A percentile compares a stretch with the other conserved stretches of the same genome.
Evolutionary conservation across 2,329 filamentous ascomycete species (phyloP).

Genomic region (Hypocrella siamensis): DNA sequence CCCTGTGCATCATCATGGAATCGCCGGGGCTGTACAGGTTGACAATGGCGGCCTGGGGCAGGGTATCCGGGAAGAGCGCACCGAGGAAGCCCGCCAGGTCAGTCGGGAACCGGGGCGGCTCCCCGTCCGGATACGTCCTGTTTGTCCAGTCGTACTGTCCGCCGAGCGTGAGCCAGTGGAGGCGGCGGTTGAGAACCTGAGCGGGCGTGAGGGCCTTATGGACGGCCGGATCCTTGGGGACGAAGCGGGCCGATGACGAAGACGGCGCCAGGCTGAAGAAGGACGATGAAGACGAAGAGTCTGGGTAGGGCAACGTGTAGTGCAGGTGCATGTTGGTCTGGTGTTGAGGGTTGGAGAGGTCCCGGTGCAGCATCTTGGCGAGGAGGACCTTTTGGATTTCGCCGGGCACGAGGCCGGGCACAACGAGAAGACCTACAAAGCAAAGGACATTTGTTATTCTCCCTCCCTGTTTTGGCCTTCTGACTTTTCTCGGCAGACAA

Average conservation of each 20-base stretch:
- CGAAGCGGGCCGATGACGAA: conserved; percentile 37
- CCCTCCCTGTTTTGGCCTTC: too few relatives aligned
- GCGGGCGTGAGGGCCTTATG: conserved; percentile 59
- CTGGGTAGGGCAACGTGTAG: conserved; percentile 50
- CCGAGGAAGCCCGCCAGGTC: conserved; percentile 57
- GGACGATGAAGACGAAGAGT: conserved; percentile 23
- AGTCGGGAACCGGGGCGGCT: conserved; percentile 54
- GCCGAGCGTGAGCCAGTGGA: conserved; percentile 89
- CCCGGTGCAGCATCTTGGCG: conserved; percentile 57
- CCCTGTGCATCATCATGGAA: conserved; percentile 81
- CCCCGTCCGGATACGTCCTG: conserved; percentile 59
- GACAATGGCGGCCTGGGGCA: conserved; percentile 78
- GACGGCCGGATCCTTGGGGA: conserved; percentile 53
- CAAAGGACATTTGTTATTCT: background rate
- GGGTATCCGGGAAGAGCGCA: conserved; percentile 58
- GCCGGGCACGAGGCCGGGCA: conserved; percentile 59
- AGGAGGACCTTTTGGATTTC: conserved; percentile 55
- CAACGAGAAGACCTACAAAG: conserved; percentile 55
- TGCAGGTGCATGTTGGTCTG: conserved; percentile 85
- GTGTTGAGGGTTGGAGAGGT: conserved; percentile 58
- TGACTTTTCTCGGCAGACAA: too few relatives aligned
- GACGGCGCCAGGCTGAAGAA: conserved; percentile 38
- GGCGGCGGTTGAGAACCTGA: conserved; percentile 59
- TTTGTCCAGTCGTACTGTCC: conserved; percentile 95
- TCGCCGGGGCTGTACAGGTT: conserved; percentile 88